Percentiles rank a stretch among this genome's conserved stretches.
phyloP scores from a whole-genome alignment of 2,329 filamentous ascomycete genomes.

The Lachnellula occidentalis region DNA sequence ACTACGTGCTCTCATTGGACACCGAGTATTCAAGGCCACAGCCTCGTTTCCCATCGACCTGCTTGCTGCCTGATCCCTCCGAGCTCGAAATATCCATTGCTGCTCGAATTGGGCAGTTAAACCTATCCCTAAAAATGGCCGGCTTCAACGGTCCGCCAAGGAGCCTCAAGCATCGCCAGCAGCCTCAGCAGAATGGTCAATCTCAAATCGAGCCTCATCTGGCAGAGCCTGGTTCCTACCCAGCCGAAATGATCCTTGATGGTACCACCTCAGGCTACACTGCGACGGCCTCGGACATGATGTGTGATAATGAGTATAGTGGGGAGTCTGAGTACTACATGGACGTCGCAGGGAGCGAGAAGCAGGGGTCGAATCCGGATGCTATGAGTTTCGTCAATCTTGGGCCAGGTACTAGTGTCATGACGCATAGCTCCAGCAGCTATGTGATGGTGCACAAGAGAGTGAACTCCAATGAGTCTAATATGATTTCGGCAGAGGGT shows the following conservation, averaged over 20 bases:
- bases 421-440: background rate
- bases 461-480: slow-evolving; percentile 5
- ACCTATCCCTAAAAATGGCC: background rate
- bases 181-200: background rate
- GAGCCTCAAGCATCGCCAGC: background rate
- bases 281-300: background rate
- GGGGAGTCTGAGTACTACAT: background rate
- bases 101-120: background rate
- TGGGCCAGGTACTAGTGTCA: slow-evolving; percentile 1
- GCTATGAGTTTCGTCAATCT: slow-evolving; percentile 5
- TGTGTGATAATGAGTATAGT: background rate
- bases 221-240: background rate
- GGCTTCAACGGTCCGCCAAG: background rate
- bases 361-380: background rate
- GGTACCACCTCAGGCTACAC: background rate
- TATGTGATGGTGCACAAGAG: slow-evolving; percentile 12
- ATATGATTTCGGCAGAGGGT: background rate
- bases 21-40: background rate
- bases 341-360: background rate
- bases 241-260: background rate
- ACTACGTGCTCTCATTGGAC: background rate
- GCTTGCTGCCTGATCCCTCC: background rate
- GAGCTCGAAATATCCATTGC: background rate
- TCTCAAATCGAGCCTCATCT: background rate
- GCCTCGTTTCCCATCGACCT: background rate